phyloP scores from a whole-genome alignment of 2,329 filamentous ascomycete species.

The Magnaporthales sp. region DNA sequence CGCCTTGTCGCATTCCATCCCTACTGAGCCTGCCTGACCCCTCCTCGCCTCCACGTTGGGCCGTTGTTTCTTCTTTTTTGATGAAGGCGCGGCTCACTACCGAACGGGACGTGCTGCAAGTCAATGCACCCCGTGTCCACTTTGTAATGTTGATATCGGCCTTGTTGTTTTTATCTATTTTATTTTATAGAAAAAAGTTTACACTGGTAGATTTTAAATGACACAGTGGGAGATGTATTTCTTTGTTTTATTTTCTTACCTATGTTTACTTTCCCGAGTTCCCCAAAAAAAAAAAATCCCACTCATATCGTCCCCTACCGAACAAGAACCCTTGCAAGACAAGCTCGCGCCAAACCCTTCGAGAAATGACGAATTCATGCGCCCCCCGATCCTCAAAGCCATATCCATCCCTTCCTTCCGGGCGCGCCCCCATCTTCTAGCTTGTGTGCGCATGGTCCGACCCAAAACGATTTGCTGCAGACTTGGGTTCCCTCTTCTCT shows the following conservation, averaged over 20 bases:
- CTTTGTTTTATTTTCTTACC: neutral
- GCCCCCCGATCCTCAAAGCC: neutral
- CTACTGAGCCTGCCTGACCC: neutral
- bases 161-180: neutral
- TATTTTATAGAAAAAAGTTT: neutral
- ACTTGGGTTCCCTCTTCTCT: neutral
- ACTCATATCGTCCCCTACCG: neutral
- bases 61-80: neutral
- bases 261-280: too few species aligned
- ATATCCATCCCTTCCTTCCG: too few species aligned
- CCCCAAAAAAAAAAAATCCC: neutral
- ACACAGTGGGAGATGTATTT: neutral
- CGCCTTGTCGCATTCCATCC: neutral
- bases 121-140: neutral
- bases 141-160: neutral
- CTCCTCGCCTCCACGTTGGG: neutral
- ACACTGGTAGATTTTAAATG: neutral
- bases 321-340: neutral
- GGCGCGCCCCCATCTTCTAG: too few species aligned
- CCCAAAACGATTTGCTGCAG: neutral
- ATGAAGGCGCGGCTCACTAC: neutral
- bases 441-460: neutral
- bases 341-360: neutral
- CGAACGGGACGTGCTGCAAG: neutral
- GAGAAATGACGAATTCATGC: conserved; percentile 5